phyloP scores from a whole-genome alignment of 257 asterid species.

The Solanum sitiens region DNA sequence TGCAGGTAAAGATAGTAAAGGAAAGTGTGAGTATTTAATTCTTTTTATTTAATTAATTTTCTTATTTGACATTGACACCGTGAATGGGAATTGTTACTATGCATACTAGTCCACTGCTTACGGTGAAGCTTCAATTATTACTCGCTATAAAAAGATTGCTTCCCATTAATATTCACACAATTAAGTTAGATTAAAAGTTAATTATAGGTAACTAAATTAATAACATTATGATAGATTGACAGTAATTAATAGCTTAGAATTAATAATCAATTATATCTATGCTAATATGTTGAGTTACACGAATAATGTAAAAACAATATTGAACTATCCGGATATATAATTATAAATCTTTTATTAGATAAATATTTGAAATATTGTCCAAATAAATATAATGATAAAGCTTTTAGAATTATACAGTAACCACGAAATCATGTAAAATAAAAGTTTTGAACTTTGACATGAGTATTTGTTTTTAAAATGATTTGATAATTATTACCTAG shows the following conservation, averaged over 20 bases:
- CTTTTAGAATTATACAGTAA: background rate
- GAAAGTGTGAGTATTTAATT: constrained; percentile 10
- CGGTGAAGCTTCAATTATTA: background rate
- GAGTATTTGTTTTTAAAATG: background rate
- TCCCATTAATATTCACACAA: background rate
- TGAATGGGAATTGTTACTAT: background rate
- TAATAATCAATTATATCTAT: no score
- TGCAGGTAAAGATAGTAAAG: constrained; percentile 16
- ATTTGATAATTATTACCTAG: background rate
- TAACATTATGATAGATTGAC: background rate
- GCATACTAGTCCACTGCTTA: background rate
- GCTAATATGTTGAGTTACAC: background rate
- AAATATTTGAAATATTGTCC: background rate
- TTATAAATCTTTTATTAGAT: background rate
- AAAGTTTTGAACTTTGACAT: background rate
- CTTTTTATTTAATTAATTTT: background rate
- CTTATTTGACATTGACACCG: background rate
- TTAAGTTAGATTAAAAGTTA: background rate
- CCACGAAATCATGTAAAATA: background rate
- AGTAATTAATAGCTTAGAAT: background rate
- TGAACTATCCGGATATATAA: background rate
- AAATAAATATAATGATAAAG: background rate
- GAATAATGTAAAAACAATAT: background rate
- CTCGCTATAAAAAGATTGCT: background rate
- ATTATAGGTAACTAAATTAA: background rate